These are phyloP conservation scores for Russula emetica DNA, from an alignment of 768 basidiomycete species.

Conservation along the genomic window DNA sequence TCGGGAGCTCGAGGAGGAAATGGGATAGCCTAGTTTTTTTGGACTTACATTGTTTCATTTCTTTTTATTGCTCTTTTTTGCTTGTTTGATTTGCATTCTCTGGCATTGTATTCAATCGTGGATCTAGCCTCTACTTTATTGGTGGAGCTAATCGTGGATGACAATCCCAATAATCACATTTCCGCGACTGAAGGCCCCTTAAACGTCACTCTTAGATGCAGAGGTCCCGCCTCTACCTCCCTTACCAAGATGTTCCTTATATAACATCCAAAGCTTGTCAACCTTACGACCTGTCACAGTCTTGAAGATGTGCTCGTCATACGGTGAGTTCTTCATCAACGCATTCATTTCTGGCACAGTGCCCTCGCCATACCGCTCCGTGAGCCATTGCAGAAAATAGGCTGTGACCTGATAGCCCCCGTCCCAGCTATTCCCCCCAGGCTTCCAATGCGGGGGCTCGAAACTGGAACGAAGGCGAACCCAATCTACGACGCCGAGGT, in stretches of 20 bases:
- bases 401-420: slow-evolving; percentile 71
- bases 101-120: slow-evolving; percentile 19
- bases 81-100: slow-evolving; percentile 7
- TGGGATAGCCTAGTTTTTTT: slow-evolving; percentile 48
- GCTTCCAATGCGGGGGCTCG: slow-evolving; percentile 68
- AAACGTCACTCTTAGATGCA: not conserved
- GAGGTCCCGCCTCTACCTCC: not conserved
- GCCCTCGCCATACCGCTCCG: slow-evolving; percentile 49
- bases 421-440: slow-evolving; percentile 56
- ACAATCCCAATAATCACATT: not conserved
- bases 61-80: slow-evolving; percentile 6
- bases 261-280: slow-evolving; percentile 54
- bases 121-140: slow-evolving; percentile 20
- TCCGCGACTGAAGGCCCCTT: not conserved
- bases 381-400: slow-evolving; percentile 69
- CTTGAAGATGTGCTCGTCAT: slow-evolving; percentile 51
- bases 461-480: slow-evolving; percentile 59
- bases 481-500: slow-evolving; percentile 47
- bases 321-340: slow-evolving; percentile 45
- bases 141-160: slow-evolving; percentile 8
- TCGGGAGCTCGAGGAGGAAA: slow-evolving; percentile 72
- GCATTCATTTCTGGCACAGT: slow-evolving; percentile 57
- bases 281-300: slow-evolving; percentile 50
- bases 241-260: slow-evolving; percentile 43
- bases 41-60: slow-evolving; percentile 2